phyloP scores from a whole-genome alignment of 371 early-diverging fungal genomes.

The Syncephalastrum racemosum region DNA sequence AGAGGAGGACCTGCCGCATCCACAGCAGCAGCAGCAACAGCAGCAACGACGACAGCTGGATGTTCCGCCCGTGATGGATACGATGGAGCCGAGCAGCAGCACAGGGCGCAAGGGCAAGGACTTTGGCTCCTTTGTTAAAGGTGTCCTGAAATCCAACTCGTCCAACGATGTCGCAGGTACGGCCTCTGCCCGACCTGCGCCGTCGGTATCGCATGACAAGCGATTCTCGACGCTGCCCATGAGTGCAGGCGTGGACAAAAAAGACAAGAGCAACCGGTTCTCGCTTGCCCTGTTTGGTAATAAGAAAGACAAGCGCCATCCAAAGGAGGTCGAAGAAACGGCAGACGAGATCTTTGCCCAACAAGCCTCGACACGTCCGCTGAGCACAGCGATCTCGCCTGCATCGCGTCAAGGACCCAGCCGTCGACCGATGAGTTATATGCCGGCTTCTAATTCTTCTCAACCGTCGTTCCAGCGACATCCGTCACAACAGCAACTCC shows the following conservation, averaged over 20 bases:
- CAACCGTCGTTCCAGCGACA: slow-evolving; percentile 2
- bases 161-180: neutral
- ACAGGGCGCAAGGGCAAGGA: slow-evolving; percentile 16
- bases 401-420: slow-evolving; percentile 4
- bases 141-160: slow-evolving; percentile 17
- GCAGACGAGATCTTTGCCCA: slow-evolving; percentile 3
- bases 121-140: slow-evolving; percentile 24
- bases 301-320: slow-evolving; percentile 25
- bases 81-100: neutral
- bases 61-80: neutral
- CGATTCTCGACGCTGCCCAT: neutral
- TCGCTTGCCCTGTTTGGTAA: slow-evolving; percentile 21
- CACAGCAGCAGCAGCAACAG: slow-evolving; percentile 4
- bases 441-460: slow-evolving; percentile 3
- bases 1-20: neutral
- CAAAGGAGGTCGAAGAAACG: slow-evolving; percentile 15
- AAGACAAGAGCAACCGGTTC: slow-evolving; percentile 17
- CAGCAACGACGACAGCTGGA: slow-evolving; percentile 9
- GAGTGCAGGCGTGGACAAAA: slow-evolving; percentile 1
- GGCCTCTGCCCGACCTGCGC: neutral
- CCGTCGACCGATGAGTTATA: slow-evolving; percentile 8
- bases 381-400: slow-evolving; percentile 7
- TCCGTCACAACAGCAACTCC: slow-evolving; percentile 10
- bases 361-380: slow-evolving; percentile 1
- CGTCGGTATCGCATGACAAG: neutral